phyloP scores from a whole-genome alignment of 2,329 filamentous ascomycete genomes.

The Fonsecaea multimorphosa region DNA sequence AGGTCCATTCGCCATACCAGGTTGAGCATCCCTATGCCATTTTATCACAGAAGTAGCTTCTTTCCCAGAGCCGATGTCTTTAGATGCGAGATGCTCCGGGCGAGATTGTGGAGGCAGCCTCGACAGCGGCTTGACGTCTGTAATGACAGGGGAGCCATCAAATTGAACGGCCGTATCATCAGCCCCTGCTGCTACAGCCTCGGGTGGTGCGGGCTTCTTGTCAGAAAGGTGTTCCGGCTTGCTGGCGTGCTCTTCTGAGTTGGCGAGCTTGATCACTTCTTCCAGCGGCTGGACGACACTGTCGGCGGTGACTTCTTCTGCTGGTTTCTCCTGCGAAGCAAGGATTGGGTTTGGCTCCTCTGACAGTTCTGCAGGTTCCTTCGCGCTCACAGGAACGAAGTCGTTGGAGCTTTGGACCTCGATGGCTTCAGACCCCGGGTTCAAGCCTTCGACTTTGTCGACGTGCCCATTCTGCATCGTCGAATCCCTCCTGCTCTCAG shows the following conservation, averaged over 20 bases:
- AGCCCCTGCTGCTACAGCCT: background rate
- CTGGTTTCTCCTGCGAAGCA: background rate
- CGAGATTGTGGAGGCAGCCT: conserved; percentile 16
- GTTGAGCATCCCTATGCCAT: background rate
- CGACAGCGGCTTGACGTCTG: conserved; percentile 16
- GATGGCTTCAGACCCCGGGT: background rate
- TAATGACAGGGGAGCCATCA: conserved; percentile 38
- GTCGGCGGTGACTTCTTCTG: conserved; percentile 35
- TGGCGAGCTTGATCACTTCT: conserved; percentile 37
- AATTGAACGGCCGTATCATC: conserved; percentile 37
- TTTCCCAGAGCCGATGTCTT: background rate
- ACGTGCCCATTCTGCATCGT: background rate
- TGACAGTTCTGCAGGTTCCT: background rate
- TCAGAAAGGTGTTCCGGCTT: background rate
- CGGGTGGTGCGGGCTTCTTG: background rate
- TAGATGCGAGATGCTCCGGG: conserved; percentile 7
- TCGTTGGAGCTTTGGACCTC: background rate
- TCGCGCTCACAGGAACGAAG: background rate
- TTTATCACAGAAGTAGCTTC: background rate
- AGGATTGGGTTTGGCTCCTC: background rate
- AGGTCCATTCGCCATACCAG: background rate
- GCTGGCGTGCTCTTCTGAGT: conserved; percentile 35
- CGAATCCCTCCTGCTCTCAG: background rate
- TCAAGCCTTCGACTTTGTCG: background rate
- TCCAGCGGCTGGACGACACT: conserved; percentile 42